Evolutionary conservation across 169 alveolate species (phyloP).

Genomic region (Eimeria acervulina): DNA sequence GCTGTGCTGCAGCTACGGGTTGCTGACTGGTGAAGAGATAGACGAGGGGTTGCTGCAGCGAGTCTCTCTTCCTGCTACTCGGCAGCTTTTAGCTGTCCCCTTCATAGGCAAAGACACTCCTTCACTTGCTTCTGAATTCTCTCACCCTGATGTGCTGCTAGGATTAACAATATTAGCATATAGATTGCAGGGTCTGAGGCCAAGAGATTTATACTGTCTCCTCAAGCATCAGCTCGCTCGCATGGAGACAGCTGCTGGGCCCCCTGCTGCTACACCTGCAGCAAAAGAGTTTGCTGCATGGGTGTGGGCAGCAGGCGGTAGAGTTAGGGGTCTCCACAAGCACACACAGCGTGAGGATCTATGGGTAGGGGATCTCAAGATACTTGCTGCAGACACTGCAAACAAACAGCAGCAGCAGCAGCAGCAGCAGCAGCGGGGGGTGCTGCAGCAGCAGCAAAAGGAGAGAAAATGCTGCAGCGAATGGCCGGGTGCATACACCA

Average conservation of each 20-base stretch:
- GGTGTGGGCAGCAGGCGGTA: slow-evolving; percentile 87
- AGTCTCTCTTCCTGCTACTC: slow-evolving; percentile 86
- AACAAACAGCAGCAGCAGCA: neutral
- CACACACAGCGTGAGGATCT: neutral
- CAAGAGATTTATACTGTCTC: slow-evolving; percentile 89
- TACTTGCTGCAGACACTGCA: neutral
- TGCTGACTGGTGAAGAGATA: slow-evolving; percentile 85
- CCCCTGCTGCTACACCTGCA: slow-evolving; percentile 68
- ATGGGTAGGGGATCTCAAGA: neutral
- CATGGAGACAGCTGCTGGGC: slow-evolving; percentile 67
- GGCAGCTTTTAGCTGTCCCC: slow-evolving; percentile 95
- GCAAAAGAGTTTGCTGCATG: slow-evolving; percentile 81
- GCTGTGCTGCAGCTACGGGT: slow-evolving; percentile 86
- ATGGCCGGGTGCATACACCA: too few species aligned
- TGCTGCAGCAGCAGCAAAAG: neutral
- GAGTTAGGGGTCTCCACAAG: slow-evolving; percentile 83
- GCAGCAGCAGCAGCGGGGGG: slow-evolving; percentile 24
- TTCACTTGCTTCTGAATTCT: slow-evolving; percentile 94
- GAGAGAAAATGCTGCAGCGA: neutral
- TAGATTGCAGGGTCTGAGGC: slow-evolving; percentile 94
- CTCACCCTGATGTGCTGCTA: slow-evolving; percentile 96
- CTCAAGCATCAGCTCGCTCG: slow-evolving; percentile 70
- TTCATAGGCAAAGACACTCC: slow-evolving; percentile 97
- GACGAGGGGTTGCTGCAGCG: slow-evolving; percentile 84
- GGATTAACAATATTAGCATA: slow-evolving; percentile 94